phyloP scores from a whole-genome alignment of 2,329 filamentous ascomycete genomes.

The Ustulina deusta region DNA sequence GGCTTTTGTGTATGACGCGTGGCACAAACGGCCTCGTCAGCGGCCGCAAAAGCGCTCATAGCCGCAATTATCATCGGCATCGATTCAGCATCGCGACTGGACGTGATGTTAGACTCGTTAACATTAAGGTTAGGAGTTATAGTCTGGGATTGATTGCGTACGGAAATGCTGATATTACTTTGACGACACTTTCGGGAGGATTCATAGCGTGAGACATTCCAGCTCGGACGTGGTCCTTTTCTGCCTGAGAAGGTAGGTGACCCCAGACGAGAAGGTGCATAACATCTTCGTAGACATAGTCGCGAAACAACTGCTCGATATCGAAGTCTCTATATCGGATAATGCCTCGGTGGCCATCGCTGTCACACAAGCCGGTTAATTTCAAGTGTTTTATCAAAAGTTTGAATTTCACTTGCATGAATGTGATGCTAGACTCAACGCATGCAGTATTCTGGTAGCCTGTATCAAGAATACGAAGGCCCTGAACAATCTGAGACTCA shows the following conservation, averaged over 20 bases:
- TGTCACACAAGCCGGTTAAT: constrained; percentile 25
- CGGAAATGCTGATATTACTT: constrained; percentile 47
- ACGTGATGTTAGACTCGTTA: constrained; percentile 16
- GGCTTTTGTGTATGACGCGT: constrained; percentile 52
- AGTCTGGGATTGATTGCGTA: constrained; percentile 29
- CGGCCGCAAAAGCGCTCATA: constrained; percentile 52
- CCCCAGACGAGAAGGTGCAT: constrained; percentile 56
- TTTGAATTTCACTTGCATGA: constrained; percentile 39
- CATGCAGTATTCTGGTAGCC: constrained; percentile 47
- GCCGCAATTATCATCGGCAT: constrained; percentile 55
- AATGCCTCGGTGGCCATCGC: constrained; percentile 44
- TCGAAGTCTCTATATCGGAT: constrained; percentile 45
- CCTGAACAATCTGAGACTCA: constrained; percentile 31
- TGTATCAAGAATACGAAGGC: constrained; percentile 43
- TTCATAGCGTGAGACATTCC: constrained; percentile 44
- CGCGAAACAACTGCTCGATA: constrained; percentile 44
- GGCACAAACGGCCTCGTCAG: constrained; percentile 50
- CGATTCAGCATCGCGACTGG: constrained; percentile 49
- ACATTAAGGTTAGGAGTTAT: background rate
- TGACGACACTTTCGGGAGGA: constrained; percentile 42
- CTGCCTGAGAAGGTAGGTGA: constrained; percentile 49
- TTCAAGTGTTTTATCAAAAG: background rate
- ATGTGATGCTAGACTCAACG: constrained; percentile 47
- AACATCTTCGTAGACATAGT: constrained; percentile 47
- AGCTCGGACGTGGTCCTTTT: constrained; percentile 49